phyloP scores from a whole-genome alignment of 2,329 filamentous ascomycete genomes.

The Helotiales sp. region DNA sequence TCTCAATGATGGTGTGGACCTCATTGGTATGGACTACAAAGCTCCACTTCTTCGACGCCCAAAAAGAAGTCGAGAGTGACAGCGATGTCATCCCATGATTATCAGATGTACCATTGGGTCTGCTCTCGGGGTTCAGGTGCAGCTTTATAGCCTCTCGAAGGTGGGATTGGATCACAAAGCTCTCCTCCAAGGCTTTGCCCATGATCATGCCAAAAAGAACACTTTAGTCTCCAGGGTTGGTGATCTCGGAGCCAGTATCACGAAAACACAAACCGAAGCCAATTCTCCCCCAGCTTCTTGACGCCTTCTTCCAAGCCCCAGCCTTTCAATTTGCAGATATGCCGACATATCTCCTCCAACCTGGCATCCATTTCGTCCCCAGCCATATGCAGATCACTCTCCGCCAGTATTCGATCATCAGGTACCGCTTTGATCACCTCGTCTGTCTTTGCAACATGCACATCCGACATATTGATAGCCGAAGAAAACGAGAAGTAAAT shows the following conservation, averaged over 20 bases:
- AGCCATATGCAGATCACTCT: slow-evolving; percentile 88
- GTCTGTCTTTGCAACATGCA: slow-evolving; percentile 50
- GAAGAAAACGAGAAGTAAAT: slow-evolving; percentile 90
- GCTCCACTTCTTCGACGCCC: too few species aligned
- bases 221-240: background rate
- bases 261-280: slow-evolving; percentile 65
- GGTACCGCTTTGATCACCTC: slow-evolving; percentile 76
- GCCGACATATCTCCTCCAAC: slow-evolving; percentile 76
- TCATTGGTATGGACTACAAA: too few species aligned
- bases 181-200: too few species aligned
- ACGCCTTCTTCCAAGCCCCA: slow-evolving; percentile 79
- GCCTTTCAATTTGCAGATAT: slow-evolving; percentile 76
- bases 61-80: too few species aligned
- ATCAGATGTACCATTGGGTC: too few species aligned
- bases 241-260: slow-evolving; percentile 10
- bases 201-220: background rate
- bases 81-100: too few species aligned
- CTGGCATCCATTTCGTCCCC: slow-evolving; percentile 79
- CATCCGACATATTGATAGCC: slow-evolving; percentile 75
- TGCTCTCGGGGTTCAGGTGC: too few species aligned
- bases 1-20: too few species aligned
- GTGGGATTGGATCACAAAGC: too few species aligned
- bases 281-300: slow-evolving; percentile 72
- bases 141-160: too few species aligned
- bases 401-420: slow-evolving; percentile 78